These are phyloP conservation scores for Cajanus cajan DNA, from an alignment of 306 rosid genomes.

Conservation along the genomic window DNA sequence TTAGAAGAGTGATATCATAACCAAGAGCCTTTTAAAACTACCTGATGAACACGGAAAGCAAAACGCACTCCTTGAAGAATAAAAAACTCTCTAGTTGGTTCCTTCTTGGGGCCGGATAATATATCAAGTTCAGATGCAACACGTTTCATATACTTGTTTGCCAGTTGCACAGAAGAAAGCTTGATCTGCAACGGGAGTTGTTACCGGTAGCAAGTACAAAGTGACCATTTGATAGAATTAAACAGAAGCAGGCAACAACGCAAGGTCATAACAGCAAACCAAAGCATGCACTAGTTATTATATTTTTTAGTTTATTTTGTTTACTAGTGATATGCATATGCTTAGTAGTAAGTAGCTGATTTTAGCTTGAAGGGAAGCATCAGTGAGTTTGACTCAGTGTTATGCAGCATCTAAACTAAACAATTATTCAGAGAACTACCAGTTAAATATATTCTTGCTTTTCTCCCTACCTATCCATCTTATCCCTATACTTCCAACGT, in stretches of 20 bases:
- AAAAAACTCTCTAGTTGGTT: conserved; percentile 75
- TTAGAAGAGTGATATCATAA: not conserved
- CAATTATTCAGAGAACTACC: not conserved
- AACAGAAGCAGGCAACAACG: not conserved
- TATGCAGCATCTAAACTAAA: not conserved
- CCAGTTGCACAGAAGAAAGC: conserved; percentile 83
- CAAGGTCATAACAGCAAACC: not conserved
- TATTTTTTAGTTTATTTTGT: not conserved
- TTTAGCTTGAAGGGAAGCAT: not conserved
- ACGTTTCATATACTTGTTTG: conserved; percentile 82
- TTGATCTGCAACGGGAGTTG: conserved; percentile 61
- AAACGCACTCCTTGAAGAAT: conserved; percentile 85
- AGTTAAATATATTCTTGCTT: not conserved
- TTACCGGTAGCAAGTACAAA: not conserved
- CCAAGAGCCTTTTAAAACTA: conserved; percentile 21
- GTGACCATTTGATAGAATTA: not conserved
- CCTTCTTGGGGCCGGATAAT: conserved; percentile 63
- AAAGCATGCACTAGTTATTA: not conserved
- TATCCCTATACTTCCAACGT: not conserved
- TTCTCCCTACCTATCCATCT: not conserved
- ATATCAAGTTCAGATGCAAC: conserved; percentile 79
- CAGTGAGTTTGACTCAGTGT: not conserved
- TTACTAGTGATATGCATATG: not conserved
- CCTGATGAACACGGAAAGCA: conserved; percentile 95
- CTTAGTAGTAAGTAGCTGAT: not conserved